Conservation (phyloP, 345 rosid species). For the Raphanus raphanistrum region DNA sequence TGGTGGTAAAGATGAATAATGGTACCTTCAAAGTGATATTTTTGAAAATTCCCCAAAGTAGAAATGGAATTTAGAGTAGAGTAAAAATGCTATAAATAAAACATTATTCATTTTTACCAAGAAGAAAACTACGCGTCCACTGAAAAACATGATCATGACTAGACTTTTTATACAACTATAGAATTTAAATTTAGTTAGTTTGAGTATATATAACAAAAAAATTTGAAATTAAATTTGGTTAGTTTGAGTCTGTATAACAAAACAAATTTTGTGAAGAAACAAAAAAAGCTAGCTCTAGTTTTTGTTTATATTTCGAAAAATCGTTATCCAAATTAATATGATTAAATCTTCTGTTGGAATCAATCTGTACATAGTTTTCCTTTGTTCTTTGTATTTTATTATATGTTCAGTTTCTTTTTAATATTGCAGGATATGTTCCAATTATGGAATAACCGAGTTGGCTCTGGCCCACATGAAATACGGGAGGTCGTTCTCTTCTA, state of each 20-base stretch:
- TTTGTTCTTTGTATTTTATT: background rate
- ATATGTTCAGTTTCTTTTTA: background rate
- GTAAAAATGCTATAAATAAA: too few species aligned
- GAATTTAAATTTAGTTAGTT: too few species aligned
- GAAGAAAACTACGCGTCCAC: background rate
- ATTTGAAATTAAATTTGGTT: too few species aligned
- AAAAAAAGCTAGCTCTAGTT: background rate
- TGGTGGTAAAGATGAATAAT: too few species aligned
- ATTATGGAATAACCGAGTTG: background rate
- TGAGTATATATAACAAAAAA: too few species aligned
- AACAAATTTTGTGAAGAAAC: background rate
- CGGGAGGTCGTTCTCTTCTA: background rate
- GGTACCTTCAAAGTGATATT: too few species aligned
- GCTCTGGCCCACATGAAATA: conserved; percentile 25
- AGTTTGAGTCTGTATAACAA: too few species aligned
- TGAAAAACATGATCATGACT: background rate
- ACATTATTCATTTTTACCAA: background rate
- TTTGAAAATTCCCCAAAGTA: too few species aligned
- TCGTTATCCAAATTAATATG: background rate
- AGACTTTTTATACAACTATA: background rate
- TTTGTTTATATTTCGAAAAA: background rate
- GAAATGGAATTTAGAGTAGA: too few species aligned
- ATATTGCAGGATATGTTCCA: background rate
- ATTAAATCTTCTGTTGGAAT: background rate
- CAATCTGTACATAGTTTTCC: background rate